phyloP scores from a whole-genome alignment of 345 rosid genomes.

The Populus euphratica region DNA sequence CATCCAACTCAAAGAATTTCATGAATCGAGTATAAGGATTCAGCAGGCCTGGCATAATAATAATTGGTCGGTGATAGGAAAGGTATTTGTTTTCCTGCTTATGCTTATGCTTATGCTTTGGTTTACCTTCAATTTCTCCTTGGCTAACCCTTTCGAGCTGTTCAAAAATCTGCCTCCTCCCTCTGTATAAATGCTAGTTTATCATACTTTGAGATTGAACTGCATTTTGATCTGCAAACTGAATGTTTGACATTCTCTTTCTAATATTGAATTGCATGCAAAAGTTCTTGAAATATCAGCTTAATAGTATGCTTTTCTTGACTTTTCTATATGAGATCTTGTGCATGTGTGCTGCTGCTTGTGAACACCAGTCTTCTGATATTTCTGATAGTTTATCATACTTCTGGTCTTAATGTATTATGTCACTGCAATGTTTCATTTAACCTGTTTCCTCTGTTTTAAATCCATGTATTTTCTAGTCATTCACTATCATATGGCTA shows the following conservation, averaged over 20 bases:
- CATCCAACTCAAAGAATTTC: slow-evolving; percentile 35
- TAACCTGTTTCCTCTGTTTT: not conserved
- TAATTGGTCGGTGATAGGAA: slow-evolving; percentile 28
- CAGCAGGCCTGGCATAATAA: slow-evolving; percentile 31
- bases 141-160: not conserved
- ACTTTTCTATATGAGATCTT: not conserved
- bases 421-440: not conserved
- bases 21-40: slow-evolving; percentile 26
- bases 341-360: not conserved
- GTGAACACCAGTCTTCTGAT: not conserved
- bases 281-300: not conserved
- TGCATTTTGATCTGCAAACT: not conserved
- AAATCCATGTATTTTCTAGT: not conserved
- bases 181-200: not conserved
- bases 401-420: not conserved
- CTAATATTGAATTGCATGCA: not conserved
- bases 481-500: not conserved
- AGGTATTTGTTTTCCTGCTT: slow-evolving; percentile 25
- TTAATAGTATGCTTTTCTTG: not conserved
- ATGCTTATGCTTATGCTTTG: not conserved
- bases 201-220: not conserved
- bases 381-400: not conserved
- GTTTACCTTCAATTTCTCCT: not conserved
- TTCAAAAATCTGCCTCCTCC: not conserved
- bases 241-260: not conserved